Percentiles rank a stretch among this genome's conserved stretches.
Evolutionary conservation across 2,329 filamentous ascomycete species (phyloP).

Genomic region (Colletotrichum paranaense): DNA sequence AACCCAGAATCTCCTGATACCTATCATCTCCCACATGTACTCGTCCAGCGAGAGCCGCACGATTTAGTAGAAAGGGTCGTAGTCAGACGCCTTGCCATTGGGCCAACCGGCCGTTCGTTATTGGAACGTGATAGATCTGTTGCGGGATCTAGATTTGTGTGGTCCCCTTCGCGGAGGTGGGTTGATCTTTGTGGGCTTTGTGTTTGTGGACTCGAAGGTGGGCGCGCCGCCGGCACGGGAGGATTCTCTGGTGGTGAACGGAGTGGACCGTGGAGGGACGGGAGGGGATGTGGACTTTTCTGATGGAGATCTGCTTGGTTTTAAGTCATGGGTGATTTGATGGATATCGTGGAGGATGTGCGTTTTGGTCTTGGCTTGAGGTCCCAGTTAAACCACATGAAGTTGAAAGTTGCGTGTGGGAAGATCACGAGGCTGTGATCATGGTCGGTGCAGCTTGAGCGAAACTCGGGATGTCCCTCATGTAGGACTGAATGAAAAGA

Average conservation of each 20-base stretch:
- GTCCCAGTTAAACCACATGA: not conserved
- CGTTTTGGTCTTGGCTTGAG: not conserved
- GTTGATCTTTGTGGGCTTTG: not conserved
- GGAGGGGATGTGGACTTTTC: not conserved
- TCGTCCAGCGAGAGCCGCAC: not conserved
- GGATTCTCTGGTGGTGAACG: not conserved
- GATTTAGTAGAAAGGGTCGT: slow-evolving; percentile 38
- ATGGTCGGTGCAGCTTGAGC: not conserved
- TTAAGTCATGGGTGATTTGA: not conserved
- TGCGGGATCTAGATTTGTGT: not conserved
- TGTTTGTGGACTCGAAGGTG: not conserved
- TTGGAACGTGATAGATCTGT: not conserved
- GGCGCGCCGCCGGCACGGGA: not conserved
- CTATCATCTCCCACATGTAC: not conserved
- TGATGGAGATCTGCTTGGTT: not conserved
- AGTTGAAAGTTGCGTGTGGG: not conserved
- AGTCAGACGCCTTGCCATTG: slow-evolving; percentile 54
- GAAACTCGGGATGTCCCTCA: no score
- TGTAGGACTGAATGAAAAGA: not conserved
- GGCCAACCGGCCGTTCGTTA: slow-evolving; percentile 39
- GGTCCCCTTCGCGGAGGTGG: not conserved
- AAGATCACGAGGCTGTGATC: not conserved
- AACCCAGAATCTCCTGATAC: slow-evolving; percentile 36
- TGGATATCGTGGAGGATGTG: not conserved
- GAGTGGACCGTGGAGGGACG: not conserved